Evolutionary conservation across 2,329 filamentous ascomycete species (phyloP).

Genomic region (Aureobasidium sp.): DNA sequence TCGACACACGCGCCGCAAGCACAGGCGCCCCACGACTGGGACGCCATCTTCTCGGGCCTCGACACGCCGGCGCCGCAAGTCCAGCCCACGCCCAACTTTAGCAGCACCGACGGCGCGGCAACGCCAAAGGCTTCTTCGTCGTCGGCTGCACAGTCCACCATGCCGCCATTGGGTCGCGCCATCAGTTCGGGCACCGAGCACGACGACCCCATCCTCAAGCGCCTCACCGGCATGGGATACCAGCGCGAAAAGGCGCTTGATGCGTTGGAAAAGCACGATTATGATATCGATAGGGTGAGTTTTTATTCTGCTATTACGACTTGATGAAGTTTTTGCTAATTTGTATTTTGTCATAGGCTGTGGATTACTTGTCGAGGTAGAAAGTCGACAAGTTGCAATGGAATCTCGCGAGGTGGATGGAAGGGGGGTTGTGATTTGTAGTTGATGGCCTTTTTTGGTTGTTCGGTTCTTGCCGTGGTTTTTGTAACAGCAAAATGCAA

Average conservation of each 20-base stretch:
- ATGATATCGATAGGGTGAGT: slow-evolving; percentile 87
- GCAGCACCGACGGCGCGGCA: slow-evolving; percentile 18
- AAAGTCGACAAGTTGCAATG: slow-evolving; percentile 6
- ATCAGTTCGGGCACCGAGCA: slow-evolving; percentile 69
- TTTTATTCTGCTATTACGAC: background rate
- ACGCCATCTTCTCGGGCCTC: slow-evolving; percentile 81
- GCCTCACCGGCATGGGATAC: slow-evolving; percentile 86
- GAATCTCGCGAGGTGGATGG: slow-evolving; percentile 12
- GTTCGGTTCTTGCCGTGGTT: too few species aligned
- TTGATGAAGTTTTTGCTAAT: background rate
- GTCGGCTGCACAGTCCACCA: slow-evolving; percentile 11
- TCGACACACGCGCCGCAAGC: slow-evolving; percentile 22
- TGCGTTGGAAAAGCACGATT: slow-evolving; percentile 90
- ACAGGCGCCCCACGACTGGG: slow-evolving; percentile 70
- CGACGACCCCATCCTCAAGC: slow-evolving; percentile 86
- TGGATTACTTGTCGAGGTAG: slow-evolving; percentile 18
- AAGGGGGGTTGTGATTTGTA: background rate
- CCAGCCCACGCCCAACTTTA: background rate
- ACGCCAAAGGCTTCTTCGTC: slow-evolving; percentile 11
- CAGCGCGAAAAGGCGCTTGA: slow-evolving; percentile 62
- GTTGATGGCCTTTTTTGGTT: too few species aligned
- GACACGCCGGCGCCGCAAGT: slow-evolving; percentile 44
- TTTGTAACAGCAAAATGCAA: too few species aligned
- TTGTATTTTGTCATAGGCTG: slow-evolving; percentile 5
- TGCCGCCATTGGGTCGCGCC: slow-evolving; percentile 55